Evolutionary conservation across 257 asterid species (phyloP), one percentile per base, ranked within the genome.

Genomic region (Misopates orontium): DNA sequence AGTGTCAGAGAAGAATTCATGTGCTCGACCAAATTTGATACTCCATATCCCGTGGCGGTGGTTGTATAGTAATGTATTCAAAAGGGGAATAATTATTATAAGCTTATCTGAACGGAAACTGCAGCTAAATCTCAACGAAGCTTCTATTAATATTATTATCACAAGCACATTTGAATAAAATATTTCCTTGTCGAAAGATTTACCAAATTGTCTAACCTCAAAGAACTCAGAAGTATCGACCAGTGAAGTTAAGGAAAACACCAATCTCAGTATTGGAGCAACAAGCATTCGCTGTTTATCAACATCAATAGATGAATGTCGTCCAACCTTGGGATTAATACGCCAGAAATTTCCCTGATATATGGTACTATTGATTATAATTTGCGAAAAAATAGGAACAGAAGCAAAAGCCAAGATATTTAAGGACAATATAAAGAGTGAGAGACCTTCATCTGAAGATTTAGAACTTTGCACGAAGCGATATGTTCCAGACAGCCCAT

Each of bases 401-500:
- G 17, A 56, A 57, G 62, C 23, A 67, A 18, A 22, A 25, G 31
- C 40, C 12, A 20, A 57, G 56, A 41, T 59, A 59, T 63, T 51
- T 13, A 39, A 60, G 67, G 71, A 44, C 32, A 59, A 21, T 28
- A 47, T 5, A 53, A 59, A 59, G 5, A 24, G 28, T 23, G 47
- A 57, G 60, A 69, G 68, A 85, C 96, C 95, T 90, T 90, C 44
- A 88, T 44, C 76, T 87, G 95, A 77, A 84, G 76, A 67, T 75
- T 85, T 52, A 94, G 77, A 63, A 88, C 95, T 74, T 71, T 81
- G 79, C 95, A 90, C 25, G 90, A 80, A 59, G 93, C 73, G 74
- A 94, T 77, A 68, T 86, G 89, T 81, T 90, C 96, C 65, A 86
- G 71, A 54, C 90, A 85, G 63, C 95, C 95, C 95, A 90, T 90